Evolutionary conservation across 2,329 filamentous ascomycete species (phyloP).

Genomic region (Neofusicoccum ribis): DNA sequence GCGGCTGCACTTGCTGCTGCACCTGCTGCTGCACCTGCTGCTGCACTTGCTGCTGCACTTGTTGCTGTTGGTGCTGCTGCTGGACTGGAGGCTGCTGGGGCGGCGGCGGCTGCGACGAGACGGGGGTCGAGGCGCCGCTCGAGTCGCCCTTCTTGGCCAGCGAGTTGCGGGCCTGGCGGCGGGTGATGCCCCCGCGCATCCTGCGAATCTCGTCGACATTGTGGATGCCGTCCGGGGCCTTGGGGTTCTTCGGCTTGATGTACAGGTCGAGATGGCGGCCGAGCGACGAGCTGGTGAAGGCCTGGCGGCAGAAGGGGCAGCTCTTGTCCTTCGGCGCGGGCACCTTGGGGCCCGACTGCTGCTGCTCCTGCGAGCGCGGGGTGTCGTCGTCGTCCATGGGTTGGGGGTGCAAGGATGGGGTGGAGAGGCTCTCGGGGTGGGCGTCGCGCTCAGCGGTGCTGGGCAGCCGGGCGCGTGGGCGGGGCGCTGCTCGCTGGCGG

Average conservation of each 20-base stretch:
- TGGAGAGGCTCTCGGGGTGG: not conserved
- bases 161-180: slow-evolving; percentile 74
- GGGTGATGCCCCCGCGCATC: slow-evolving; percentile 80
- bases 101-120: slow-evolving; percentile 36
- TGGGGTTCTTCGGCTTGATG: slow-evolving; percentile 90
- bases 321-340: slow-evolving; percentile 76
- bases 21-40: slow-evolving; percentile 30
- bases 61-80: slow-evolving; percentile 21
- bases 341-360: slow-evolving; percentile 36
- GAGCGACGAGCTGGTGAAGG: slow-evolving; percentile 90
- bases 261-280: slow-evolving; percentile 93
- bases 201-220: slow-evolving; percentile 86
- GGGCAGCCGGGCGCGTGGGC: not conserved
- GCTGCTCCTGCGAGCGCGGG: slow-evolving; percentile 41
- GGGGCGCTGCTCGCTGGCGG: not conserved
- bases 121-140: slow-evolving; percentile 50
- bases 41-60: slow-evolving; percentile 29
- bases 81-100: slow-evolving; percentile 27
- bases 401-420: slow-evolving; percentile 5
- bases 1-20: slow-evolving; percentile 22
- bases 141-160: slow-evolving; percentile 61
- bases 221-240: slow-evolving; percentile 81
- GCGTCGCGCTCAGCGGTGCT: slow-evolving; percentile 9
- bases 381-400: slow-evolving; percentile 38
- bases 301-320: slow-evolving; percentile 84